Evolutionary conservation across 108 stramenopile species (phyloP).

Genomic region (Cyclotella baltica): DNA sequence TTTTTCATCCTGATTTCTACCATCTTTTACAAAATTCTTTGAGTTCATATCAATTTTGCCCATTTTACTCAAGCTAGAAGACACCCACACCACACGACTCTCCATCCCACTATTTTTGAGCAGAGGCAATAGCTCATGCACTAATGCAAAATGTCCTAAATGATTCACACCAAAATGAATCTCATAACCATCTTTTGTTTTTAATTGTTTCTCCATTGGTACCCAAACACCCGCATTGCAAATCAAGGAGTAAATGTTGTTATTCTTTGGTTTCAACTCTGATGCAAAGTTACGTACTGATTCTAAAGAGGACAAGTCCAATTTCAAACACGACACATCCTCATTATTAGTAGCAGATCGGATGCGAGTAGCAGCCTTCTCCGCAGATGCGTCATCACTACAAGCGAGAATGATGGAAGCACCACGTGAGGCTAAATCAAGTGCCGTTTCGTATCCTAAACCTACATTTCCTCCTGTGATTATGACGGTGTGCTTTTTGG

Average conservation of each 20-base stretch:
- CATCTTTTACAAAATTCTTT: constrained; percentile 43
- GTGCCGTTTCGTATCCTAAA: constrained; percentile 50
- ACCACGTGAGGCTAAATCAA: constrained; percentile 30
- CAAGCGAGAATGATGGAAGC: constrained; percentile 45
- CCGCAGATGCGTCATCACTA: constrained; percentile 33
- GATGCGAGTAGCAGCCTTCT: constrained; percentile 30
- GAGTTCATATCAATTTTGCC: constrained; percentile 43
- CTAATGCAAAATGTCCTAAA: constrained; percentile 42
- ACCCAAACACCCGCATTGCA: constrained; percentile 59
- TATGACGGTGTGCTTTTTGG: constrained; percentile 22
- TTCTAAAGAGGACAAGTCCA: constrained; percentile 52
- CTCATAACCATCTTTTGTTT: constrained; percentile 51
- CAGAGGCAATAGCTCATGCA: constrained; percentile 6
- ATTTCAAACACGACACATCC: constrained; percentile 21
- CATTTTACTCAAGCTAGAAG: constrained; percentile 38
- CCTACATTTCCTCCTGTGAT: constrained; percentile 57
- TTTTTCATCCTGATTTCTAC: constrained; percentile 9
- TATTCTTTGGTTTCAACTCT: neutral
- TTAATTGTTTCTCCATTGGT: constrained; percentile 33
- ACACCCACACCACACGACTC: constrained; percentile 42
- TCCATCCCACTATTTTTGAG: constrained; percentile 28
- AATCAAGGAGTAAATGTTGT: constrained; percentile 26
- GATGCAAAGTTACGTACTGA: constrained; percentile 40
- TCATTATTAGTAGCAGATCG: constrained; percentile 25
- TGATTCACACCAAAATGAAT: constrained; percentile 56